Conservation (phyloP, 202 grass and related monocot species). For the Bolboschoenoplectus hybrid region DNA sequence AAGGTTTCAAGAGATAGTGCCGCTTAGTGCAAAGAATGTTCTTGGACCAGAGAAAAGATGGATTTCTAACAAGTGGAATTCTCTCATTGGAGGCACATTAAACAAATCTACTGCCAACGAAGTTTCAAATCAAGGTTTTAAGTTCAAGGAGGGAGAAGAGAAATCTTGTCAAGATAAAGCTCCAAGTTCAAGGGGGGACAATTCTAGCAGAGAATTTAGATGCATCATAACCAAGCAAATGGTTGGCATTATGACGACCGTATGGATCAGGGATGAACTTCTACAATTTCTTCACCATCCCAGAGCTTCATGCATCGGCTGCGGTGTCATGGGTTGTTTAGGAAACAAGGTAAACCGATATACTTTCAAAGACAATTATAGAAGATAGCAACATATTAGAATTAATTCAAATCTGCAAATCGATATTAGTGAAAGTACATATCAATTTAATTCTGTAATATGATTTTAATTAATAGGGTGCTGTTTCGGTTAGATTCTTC, state of each 20-base stretch:
- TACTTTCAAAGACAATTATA: not conserved
- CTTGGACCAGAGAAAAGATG: conserved; percentile 70
- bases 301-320: conserved; percentile 75
- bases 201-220: conserved; percentile 45
- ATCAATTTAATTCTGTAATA: conserved; percentile 31
- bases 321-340: conserved; percentile 89
- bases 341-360: conserved; percentile 79
- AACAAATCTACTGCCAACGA: conserved; percentile 45
- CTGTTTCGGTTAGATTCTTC: conserved; percentile 75
- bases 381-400: not conserved
- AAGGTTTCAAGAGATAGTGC: conserved; percentile 97
- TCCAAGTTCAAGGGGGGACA: conserved; percentile 40
- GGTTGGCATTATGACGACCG: conserved; percentile 78
- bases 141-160: conserved; percentile 32
- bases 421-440: not conserved
- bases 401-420: not conserved
- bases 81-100: conserved; percentile 59
- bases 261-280: conserved; percentile 73
- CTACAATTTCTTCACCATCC: conserved; percentile 59
- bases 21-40: conserved; percentile 80
- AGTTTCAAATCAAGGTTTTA: conserved; percentile 15
- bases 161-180: conserved; percentile 35
- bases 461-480: conserved; percentile 55
- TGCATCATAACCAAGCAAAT: conserved; percentile 95
- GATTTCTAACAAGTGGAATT: conserved; percentile 83